Evolutionary conservation across 345 rosid genomes (phyloP), one percentile per base, ranked within the genome.

Genomic region (Syzygium aqueum): DNA sequence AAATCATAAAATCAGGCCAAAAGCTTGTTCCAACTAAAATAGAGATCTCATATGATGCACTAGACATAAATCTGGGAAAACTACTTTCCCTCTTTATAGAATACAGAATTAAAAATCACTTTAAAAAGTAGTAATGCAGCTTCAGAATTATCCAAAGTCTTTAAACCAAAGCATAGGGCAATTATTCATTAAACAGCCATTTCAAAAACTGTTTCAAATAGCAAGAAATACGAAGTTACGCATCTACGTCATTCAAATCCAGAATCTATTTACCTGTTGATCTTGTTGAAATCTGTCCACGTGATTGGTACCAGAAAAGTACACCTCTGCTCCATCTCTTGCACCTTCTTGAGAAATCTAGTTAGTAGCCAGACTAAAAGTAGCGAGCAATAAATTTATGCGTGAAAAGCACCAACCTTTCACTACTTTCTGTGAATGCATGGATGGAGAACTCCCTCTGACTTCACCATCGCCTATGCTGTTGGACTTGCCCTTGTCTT

Each of bases 401-500:
- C 6, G 2, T 73, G 49, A 73, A 86, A 33, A 53, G 78, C 43
- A 25, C 40, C 46, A 86, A 94, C 96, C 94, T 80, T 88, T 86
- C 27, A 40, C 63, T 27, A 7, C 85, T 91, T 87, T 83, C 67
- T 65, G 78, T 53, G 84, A 85, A 90, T 53, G 50, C 67, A 33
- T 65, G 51, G 59, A 84, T 49, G n/a, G 52, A 87, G 63, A 40
- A 61, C 52, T 84, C 54, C 84, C 84, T 6, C 7, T 19, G 25
- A 53, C 83, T 53, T 61, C 57, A 2, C 50, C 88, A 90, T 56
- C 33, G 13, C 86, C 82, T 84, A 30, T 84, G 49, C 88, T 84
- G 88, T 90, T 90, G 85, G 91, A 89, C 91, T 89, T 89, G 50
- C 90, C 93, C 88, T 89, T 92, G 63, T 86, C 92, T 91, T 93